Percentiles rank a stretch among this genome's conserved stretches.
These are phyloP conservation scores for Backusella luteola DNA, from an alignment of 192 early-diverging fungal genomes.

Conservation along the genomic window DNA sequence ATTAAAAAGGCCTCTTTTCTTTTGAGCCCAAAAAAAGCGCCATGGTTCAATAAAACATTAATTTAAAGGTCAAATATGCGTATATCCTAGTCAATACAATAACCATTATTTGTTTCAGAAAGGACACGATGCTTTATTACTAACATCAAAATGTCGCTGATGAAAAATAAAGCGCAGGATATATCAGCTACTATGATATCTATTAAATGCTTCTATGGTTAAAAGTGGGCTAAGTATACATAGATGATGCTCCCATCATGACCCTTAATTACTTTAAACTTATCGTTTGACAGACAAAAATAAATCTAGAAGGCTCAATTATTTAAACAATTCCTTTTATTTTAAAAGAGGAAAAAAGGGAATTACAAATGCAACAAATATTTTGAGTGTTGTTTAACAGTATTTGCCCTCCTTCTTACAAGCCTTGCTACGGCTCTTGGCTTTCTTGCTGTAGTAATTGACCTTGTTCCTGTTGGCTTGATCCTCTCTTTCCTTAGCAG, in stretches of 20 bases:
- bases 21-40: background rate
- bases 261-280: background rate
- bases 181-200: background rate
- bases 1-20: background rate
- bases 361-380: background rate
- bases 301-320: background rate
- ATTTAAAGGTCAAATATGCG: background rate
- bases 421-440: background rate
- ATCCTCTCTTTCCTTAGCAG: background rate
- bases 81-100: background rate
- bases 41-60: no score
- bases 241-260: background rate
- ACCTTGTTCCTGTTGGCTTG: background rate
- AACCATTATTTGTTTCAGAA: background rate
- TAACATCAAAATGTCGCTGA: background rate
- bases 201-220: background rate
- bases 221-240: background rate
- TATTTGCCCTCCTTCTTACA: background rate
- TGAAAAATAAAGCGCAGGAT: background rate
- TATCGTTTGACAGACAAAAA: background rate
- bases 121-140: background rate
- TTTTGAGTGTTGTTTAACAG: background rate
- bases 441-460: background rate
- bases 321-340: background rate
- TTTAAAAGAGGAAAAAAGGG: background rate